Evolutionary conservation across 805 yeast genomes (phyloP).

Genomic region (Saturnispora sekii): DNA sequence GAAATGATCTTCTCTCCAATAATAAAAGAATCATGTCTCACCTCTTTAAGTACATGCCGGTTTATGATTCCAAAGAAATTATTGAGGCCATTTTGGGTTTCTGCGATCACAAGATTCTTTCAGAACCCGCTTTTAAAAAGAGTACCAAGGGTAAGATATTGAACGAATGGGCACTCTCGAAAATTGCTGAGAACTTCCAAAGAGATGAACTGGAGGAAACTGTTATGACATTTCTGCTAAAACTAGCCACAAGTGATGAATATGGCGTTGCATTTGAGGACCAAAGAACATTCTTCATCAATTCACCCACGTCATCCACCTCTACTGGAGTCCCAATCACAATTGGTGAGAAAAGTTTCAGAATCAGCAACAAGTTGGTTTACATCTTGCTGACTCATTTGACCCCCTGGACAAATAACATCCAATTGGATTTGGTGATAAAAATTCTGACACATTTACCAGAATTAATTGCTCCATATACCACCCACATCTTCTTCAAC

Average conservation of each 20-base stretch:
- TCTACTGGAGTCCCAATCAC: constrained; percentile 34
- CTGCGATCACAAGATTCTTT: constrained; percentile 41
- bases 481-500: constrained; percentile 42
- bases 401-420: constrained; percentile 73
- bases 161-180: constrained; percentile 64
- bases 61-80: constrained; percentile 40
- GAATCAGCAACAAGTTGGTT: constrained; percentile 57
- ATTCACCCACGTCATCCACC: constrained; percentile 5
- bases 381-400: constrained; percentile 52
- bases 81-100: constrained; percentile 34
- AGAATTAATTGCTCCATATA: constrained; percentile 68
- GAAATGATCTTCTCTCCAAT: constrained; percentile 55
- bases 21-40: constrained; percentile 50
- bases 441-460: constrained; percentile 44
- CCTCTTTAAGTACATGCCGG: constrained; percentile 55
- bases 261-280: constrained; percentile 38
- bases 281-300: constrained; percentile 41
- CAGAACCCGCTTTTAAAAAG: constrained; percentile 53
- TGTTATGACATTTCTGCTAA: constrained; percentile 38
- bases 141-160: constrained; percentile 65
- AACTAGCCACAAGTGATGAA: constrained; percentile 39
- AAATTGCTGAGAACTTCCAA: constrained; percentile 42
- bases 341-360: constrained; percentile 44
- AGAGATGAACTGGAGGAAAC: constrained; percentile 26
- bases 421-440: constrained; percentile 48